phyloP scores from a whole-genome alignment of 345 rosid species.

The Clausena lansium region DNA sequence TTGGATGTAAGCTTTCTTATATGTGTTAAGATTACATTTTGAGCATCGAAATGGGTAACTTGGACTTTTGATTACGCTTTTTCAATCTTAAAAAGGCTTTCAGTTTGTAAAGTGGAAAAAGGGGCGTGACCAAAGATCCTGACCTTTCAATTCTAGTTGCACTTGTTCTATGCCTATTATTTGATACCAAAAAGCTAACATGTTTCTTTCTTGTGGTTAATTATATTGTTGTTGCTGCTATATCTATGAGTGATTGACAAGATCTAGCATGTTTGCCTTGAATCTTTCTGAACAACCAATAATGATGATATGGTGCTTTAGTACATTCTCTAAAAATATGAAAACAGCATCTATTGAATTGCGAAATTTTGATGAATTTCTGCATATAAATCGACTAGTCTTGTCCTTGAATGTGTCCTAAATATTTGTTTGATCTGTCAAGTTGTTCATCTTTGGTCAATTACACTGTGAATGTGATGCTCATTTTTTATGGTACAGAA shows the following conservation, averaged over 20 bases:
- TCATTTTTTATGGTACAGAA: too few species aligned
- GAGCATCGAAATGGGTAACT: not conserved
- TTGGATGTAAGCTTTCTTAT: slow-evolving; percentile 46
- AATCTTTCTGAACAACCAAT: not conserved
- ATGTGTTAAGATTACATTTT: not conserved
- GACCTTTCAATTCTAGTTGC: slow-evolving; percentile 1
- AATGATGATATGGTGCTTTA: not conserved
- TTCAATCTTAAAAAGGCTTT: not conserved
- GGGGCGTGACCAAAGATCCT: not conserved
- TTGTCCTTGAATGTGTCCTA: not conserved
- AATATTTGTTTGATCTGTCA: not conserved
- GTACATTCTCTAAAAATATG: not conserved
- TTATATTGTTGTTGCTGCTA: not conserved
- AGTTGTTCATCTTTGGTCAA: not conserved
- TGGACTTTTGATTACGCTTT: not conserved
- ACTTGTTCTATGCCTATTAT: not conserved
- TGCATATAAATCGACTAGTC: not conserved
- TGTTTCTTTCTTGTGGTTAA: not conserved
- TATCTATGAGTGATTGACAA: not conserved
- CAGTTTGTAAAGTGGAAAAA: not conserved
- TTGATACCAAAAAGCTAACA: not conserved
- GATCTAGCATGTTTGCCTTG: not conserved
- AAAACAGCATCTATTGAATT: not conserved
- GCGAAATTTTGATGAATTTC: not conserved
- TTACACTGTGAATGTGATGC: not conserved